Evolutionary conservation across 179 eudicot species (phyloP).

Genomic region (Nepenthes alata): DNA sequence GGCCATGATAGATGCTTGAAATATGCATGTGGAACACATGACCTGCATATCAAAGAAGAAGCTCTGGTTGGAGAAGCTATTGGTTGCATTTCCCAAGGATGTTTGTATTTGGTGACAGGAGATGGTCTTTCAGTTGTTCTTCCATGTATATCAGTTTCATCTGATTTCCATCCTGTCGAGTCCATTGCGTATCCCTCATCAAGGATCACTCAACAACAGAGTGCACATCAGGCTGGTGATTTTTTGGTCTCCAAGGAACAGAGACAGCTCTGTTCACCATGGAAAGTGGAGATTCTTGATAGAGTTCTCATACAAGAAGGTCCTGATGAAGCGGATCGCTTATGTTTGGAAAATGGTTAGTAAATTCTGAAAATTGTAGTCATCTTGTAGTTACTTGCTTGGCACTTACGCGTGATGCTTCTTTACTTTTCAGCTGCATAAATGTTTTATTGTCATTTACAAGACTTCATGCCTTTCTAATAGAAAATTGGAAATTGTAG

Average conservation of each 20-base stretch:
- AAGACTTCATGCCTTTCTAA: neutral
- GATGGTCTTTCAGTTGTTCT: conserved; percentile 70
- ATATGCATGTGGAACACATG: conserved; percentile 17
- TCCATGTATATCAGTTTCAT: conserved; percentile 62
- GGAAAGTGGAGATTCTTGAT: conserved; percentile 82
- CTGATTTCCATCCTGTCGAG: conserved; percentile 44
- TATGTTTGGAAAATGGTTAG: conserved; percentile 85
- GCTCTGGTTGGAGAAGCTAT: conserved; percentile 42
- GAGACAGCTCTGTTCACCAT: conserved; percentile 43
- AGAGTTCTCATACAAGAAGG: conserved; percentile 67
- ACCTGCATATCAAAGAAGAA: conserved; percentile 30
- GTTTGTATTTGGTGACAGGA: conserved; percentile 58
- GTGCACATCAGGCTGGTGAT: conserved; percentile 20
- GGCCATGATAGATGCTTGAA: conserved; percentile 34
- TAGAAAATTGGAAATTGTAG: neutral
- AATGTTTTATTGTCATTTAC: neutral
- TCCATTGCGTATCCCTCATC: conserved; percentile 32
- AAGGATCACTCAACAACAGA: conserved; percentile 11
- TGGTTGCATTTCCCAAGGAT: conserved; percentile 72
- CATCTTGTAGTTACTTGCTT: neutral
- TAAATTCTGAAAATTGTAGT: conserved; percentile 5
- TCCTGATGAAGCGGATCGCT: conserved; percentile 68
- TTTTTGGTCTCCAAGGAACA: conserved; percentile 18
- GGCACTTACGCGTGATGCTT: neutral
- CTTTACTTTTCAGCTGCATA: conserved; percentile 4